These are phyloP conservation scores for Aquanectria penicillioides DNA, from an alignment of 2,329 filamentous ascomycete genomes.

Conservation along the genomic window DNA sequence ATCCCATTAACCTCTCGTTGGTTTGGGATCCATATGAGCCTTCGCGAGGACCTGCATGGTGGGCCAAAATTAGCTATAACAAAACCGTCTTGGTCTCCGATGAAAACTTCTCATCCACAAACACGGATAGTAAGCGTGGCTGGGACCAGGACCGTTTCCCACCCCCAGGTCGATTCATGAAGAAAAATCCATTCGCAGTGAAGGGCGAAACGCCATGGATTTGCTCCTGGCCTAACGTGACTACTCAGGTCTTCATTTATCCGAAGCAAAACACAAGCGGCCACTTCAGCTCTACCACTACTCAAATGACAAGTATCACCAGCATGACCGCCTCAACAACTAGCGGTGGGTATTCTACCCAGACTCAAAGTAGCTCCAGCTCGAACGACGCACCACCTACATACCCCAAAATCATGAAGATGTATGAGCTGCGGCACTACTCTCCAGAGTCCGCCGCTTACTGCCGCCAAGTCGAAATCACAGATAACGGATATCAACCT, in stretches of 20 bases:
- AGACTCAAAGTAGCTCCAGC: neutral
- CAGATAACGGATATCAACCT: constrained; percentile 49
- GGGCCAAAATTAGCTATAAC: constrained; percentile 61
- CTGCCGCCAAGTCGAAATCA: constrained; percentile 61
- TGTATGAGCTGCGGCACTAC: constrained; percentile 62
- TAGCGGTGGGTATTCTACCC: constrained; percentile 27
- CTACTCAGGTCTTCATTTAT: constrained; percentile 67
- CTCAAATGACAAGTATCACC: no score
- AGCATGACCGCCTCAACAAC: no score
- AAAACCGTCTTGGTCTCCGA: constrained; percentile 66
- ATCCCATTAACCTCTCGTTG: constrained; percentile 53
- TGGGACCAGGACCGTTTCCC: constrained; percentile 27
- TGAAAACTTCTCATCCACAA: constrained; percentile 44
- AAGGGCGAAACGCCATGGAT: constrained; percentile 66
- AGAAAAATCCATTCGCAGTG: constrained; percentile 42
- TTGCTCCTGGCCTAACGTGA: constrained; percentile 66
- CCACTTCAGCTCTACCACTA: constrained; percentile 16
- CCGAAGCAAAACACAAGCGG: constrained; percentile 59
- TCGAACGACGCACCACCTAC: constrained; percentile 31
- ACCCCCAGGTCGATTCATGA: constrained; percentile 40
- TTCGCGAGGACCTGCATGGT: constrained; percentile 64
- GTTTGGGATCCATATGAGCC: constrained; percentile 63
- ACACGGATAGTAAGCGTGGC: constrained; percentile 46
- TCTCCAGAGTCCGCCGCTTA: constrained; percentile 47
- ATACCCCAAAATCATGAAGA: constrained; percentile 64